Percentiles rank a stretch among this genome's conserved stretches.
These are phyloP conservation scores for Plicaturopsis crispa DNA, from an alignment of 768 basidiomycete genomes.

Conservation along the genomic window DNA sequence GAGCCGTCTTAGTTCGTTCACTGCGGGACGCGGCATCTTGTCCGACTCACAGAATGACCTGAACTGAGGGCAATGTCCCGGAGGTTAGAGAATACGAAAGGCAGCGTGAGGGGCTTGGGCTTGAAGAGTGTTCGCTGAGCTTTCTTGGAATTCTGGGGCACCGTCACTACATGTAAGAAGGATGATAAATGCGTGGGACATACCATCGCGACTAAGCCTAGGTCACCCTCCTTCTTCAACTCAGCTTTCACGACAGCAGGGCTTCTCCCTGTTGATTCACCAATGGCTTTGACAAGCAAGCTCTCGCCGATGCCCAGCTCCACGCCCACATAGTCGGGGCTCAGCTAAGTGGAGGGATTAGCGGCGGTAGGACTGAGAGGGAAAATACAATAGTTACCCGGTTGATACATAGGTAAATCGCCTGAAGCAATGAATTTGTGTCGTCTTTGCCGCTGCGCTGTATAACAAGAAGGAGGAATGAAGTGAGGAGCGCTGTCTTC, in stretches of 20 bases:
- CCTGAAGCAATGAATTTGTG: constrained; percentile 69
- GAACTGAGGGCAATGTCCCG: constrained; percentile 83
- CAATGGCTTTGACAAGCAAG: constrained; percentile 90
- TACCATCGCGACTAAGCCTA: constrained; percentile 96
- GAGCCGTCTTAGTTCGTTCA: too few species aligned
- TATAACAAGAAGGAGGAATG: constrained; percentile 86
- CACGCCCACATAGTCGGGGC: constrained; percentile 91
- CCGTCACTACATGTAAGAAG: neutral
- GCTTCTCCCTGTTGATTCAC: constrained; percentile 90
- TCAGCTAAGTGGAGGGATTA: constrained; percentile 43
- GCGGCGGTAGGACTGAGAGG: neutral
- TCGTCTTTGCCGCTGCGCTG: constrained; percentile 75
- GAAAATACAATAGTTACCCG: constrained; percentile 47
- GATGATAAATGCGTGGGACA: constrained; percentile 12
- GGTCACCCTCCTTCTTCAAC: constrained; percentile 89
- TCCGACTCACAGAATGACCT: constrained; percentile 73
- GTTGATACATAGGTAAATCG: constrained; percentile 95
- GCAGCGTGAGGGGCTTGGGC: constrained; percentile 83
- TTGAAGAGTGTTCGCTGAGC: constrained; percentile 92
- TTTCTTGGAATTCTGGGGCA: constrained; percentile 78
- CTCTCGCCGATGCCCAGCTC: constrained; percentile 97
- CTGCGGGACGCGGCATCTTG: neutral
- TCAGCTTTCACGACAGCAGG: constrained; percentile 79
- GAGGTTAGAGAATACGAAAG: constrained; percentile 83
- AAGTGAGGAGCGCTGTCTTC: constrained; percentile 82